Base-by-base conservation (phyloP, 2,329 filamentous ascomycete genomes). In the Clarireedia homoeocarpa region DNA sequence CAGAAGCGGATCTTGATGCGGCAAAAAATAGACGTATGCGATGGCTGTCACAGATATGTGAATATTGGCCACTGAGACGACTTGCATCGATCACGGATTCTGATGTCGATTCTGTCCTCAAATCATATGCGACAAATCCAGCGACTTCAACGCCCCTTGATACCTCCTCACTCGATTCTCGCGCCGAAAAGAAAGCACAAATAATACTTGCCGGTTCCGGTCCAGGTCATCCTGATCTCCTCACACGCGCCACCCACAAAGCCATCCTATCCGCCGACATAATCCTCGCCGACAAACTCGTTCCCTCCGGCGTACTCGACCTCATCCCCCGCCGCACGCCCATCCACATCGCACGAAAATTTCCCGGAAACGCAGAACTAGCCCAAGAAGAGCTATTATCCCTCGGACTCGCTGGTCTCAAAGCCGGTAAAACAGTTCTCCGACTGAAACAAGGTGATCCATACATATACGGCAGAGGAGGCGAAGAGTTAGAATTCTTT, bases 381-480 rank as follows among this genome's bases (percentile, higher is more conserved):
- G 94, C 94, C 0, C 94, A 99, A 70, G 84, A 91, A 67, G 94
- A 99, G 71, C 83, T 99, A 4, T 80, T 95, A 2, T 79, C 84
- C 53, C 79, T 89, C 64, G 94, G 90, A 0, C 76, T 96, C 2
- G 81, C 82, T 2, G 90, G 84, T 6, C 65, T 88, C 20, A 73
- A 77, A 48, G 74, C 77, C 20, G 94, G 94, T 12, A 84, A 88
- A 69, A 88, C 83, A 1, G 94, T 99, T 0, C 77, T 99, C 36
- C 82, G 94, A 3, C 77, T 99, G 46, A 99, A 99, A 74, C 94
- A 99, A 70, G 94, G 94, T 47, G 94, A 99, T 67, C 94, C 94
- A 0, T 99, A 95, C 72, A 82, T 99, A 40, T 99, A 97, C 71
- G 94, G 94, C 40, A 85, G 94, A 40, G 94, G 94, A 55, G 94